phyloP scores from a whole-genome alignment of 140 eudicot species.

The Anethum foeniculum region DNA sequence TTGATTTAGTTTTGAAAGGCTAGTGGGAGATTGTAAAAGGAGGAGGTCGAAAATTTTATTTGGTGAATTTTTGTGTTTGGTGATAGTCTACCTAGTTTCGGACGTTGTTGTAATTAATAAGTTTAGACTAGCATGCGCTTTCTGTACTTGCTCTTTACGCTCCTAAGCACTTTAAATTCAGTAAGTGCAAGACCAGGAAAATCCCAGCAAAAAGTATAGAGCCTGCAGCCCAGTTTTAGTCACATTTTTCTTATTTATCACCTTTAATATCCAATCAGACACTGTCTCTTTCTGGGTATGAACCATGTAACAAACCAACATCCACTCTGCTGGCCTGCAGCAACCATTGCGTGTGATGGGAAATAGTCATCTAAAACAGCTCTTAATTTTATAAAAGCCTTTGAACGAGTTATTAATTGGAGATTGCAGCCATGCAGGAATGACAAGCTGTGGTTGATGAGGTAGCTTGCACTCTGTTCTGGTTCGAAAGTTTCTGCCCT shows the following conservation, averaged over 20 bases:
- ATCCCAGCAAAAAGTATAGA: no score
- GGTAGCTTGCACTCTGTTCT: background rate
- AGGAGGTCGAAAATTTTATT: background rate
- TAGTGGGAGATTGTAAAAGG: background rate
- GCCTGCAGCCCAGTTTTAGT: background rate
- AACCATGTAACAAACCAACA: background rate
- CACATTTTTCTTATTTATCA: background rate
- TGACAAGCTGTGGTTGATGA: background rate
- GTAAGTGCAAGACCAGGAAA: background rate
- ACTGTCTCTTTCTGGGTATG: background rate
- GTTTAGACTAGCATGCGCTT: background rate
- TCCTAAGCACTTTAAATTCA: background rate
- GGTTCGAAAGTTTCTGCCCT: background rate
- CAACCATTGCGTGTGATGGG: background rate
- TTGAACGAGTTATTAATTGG: background rate
- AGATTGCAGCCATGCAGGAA: background rate
- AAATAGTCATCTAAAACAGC: background rate
- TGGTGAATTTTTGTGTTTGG: background rate
- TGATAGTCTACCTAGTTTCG: background rate
- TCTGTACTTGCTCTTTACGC: background rate
- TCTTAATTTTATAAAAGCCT: background rate
- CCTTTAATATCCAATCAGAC: background rate
- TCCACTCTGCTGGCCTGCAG: background rate
- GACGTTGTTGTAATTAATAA: background rate
- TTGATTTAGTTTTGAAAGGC: background rate